A percentile compares a stretch with the other conserved stretches of the same genome.
phyloP scores from a whole-genome alignment of 2,329 filamentous ascomycete species.

The Trichophyton equinum region DNA sequence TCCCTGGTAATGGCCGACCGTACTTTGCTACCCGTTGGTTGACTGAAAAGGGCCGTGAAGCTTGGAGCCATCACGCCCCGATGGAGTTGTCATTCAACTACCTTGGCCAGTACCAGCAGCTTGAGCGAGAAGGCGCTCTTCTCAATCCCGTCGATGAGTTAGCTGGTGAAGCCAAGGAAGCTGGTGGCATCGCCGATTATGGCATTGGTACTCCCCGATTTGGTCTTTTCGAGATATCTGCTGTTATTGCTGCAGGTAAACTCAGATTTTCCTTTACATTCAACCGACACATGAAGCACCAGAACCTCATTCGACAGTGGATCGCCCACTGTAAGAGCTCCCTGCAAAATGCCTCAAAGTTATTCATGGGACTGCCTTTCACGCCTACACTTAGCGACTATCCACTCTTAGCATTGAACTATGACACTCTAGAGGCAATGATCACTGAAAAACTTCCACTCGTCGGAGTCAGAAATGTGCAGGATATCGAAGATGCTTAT shows the following conservation, averaged over 20 bases:
- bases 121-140: slow-evolving; percentile 34
- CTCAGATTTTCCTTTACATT: slow-evolving; percentile 40
- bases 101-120: slow-evolving; percentile 29
- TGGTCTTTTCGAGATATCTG: slow-evolving; percentile 40
- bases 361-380: slow-evolving; percentile 17
- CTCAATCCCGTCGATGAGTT: slow-evolving; percentile 32
- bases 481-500: slow-evolving; percentile 33
- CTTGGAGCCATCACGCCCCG: slow-evolving; percentile 28
- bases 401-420: slow-evolving; percentile 34
- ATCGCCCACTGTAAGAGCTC: slow-evolving; percentile 28
- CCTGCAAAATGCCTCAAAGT: slow-evolving; percentile 21
- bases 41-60: slow-evolving; percentile 19
- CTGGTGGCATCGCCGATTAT: slow-evolving; percentile 33
- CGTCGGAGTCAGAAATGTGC: slow-evolving; percentile 20
- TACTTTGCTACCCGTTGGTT: slow-evolving; percentile 26
- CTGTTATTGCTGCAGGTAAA: slow-evolving; percentile 35
- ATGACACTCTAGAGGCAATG: slow-evolving; percentile 30
- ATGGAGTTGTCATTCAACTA: slow-evolving; percentile 33
- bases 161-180: slow-evolving; percentile 27
- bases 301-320: slow-evolving; percentile 33
- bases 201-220: slow-evolving; percentile 34
- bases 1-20: slow-evolving; percentile 21
- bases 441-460: slow-evolving; percentile 25
- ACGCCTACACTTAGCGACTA: slow-evolving; percentile 33
- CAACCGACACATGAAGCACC: slow-evolving; percentile 37